A percentile compares a stretch with the other conserved stretches of the same genome.
These are phyloP conservation scores for Taphrina deformans DNA, from an alignment of 1,139 yeast genomes.

Conservation along the genomic window DNA sequence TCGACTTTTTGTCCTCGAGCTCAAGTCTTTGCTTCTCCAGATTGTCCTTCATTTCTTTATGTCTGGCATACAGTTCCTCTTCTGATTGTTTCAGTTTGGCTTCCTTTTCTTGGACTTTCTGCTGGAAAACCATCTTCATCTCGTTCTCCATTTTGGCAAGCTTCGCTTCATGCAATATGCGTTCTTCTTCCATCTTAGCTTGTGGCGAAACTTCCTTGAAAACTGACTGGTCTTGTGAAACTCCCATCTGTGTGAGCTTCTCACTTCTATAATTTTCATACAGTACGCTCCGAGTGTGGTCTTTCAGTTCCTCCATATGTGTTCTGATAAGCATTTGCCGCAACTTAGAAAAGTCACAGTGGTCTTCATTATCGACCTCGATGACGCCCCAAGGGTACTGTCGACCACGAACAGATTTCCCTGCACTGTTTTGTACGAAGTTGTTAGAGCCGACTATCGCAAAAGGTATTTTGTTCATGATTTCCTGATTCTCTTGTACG, in stretches of 20 bases:
- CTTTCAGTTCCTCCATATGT: conserved; percentile 91
- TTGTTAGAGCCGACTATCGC: conserved; percentile 91
- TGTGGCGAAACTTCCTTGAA: conserved; percentile 93
- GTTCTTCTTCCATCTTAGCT: conserved; percentile 90
- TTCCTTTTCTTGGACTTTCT: conserved; percentile 94
- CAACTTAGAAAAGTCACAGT: conserved; percentile 87
- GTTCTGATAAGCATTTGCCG: conserved; percentile 72
- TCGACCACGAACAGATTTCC: conserved; percentile 86
- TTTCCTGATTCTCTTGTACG: conserved; percentile 60
- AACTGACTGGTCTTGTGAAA: conserved; percentile 86
- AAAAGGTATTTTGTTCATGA: conserved; percentile 77
- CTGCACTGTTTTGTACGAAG: conserved; percentile 70
- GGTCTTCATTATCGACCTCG: conserved; percentile 92
- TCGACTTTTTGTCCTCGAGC: conserved; percentile 85
- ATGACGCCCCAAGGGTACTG: conserved; percentile 97
- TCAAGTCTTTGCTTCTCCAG: conserved; percentile 82
- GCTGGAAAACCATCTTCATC: conserved; percentile 96
- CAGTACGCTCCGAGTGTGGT: conserved; percentile 69
- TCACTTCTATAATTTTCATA: conserved; percentile 90
- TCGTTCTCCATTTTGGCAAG: conserved; percentile 92
- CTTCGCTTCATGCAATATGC: conserved; percentile 88
- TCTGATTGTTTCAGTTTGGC: conserved; percentile 95
- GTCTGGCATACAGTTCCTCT: conserved; percentile 92
- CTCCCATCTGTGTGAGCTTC: conserved; percentile 78
- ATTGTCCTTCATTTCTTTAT: conserved; percentile 95